A percentile compares a stretch with the other conserved stretches of the same genome.
Evolutionary conservation across 108 stramenopile genomes (phyloP).

Genomic region (Skeletonema tropicum): DNA sequence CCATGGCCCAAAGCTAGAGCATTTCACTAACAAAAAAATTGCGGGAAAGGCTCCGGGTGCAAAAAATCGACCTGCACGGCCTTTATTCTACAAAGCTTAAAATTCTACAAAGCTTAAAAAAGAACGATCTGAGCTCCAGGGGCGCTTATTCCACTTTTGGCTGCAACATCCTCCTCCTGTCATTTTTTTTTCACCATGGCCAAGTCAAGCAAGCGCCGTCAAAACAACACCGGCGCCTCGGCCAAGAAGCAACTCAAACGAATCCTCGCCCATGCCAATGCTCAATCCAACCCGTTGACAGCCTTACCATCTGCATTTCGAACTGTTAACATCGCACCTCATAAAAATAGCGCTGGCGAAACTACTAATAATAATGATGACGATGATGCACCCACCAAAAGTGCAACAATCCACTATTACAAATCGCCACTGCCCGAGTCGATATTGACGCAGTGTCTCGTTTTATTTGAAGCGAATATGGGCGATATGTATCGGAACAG

Average conservation of each 20-base stretch:
- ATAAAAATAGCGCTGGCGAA: not conserved
- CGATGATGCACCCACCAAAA: not conserved
- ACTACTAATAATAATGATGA: too few relatives aligned
- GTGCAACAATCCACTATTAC: constrained; percentile 19
- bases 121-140: too few relatives aligned
- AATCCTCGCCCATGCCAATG: constrained; percentile 3
- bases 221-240: not conserved
- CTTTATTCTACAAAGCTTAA: too few relatives aligned
- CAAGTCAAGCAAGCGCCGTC: constrained; percentile 9
- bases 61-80: too few relatives aligned
- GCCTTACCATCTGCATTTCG: not conserved
- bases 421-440: constrained; percentile 25
- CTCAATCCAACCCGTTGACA: not conserved
- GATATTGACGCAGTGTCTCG: constrained; percentile 40
- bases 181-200: not conserved
- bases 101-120: too few relatives aligned
- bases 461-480: constrained; percentile 79
- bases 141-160: too few relatives aligned
- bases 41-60: too few relatives aligned
- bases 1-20: too few relatives aligned
- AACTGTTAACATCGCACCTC: not conserved
- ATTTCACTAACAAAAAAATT: too few relatives aligned
- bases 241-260: constrained; percentile 10
- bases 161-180: too few relatives aligned
- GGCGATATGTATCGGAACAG: constrained; percentile 64